Evolutionary conservation across 2,329 filamentous ascomycete genomes (phyloP).

Genomic region (Botrytis byssoidea): DNA sequence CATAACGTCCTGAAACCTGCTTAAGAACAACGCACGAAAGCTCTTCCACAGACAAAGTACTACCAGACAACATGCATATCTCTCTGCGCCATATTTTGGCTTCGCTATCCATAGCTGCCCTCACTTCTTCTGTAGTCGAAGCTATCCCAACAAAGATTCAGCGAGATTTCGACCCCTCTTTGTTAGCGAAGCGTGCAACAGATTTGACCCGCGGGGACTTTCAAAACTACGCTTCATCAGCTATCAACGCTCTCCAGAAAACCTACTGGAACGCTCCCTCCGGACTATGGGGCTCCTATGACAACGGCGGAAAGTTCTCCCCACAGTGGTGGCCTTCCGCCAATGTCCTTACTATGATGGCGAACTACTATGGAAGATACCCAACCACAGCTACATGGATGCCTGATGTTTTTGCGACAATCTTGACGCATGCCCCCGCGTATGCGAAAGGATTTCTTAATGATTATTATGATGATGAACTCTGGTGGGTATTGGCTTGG

Average conservation of each 20-base stretch:
- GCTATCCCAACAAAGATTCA: background rate
- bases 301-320: conserved; percentile 58
- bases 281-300: conserved; percentile 57
- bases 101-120: background rate
- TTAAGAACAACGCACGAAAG: background rate
- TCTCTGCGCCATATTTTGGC: background rate
- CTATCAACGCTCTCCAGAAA: conserved; percentile 16
- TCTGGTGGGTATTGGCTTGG: conserved; percentile 63
- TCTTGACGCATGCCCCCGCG: conserved; percentile 31
- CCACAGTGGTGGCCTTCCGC: conserved; percentile 71
- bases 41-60: background rate
- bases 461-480: conserved; percentile 58
- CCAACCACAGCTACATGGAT: conserved; percentile 21
- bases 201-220: background rate
- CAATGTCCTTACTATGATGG: conserved; percentile 63
- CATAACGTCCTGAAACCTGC: background rate
- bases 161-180: background rate
- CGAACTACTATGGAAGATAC: conserved; percentile 47
- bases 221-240: conserved; percentile 17
- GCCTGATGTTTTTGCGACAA: conserved; percentile 21
- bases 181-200: background rate
- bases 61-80: conserved; percentile 7
- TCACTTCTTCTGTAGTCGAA: background rate
- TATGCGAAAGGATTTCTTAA: conserved; percentile 43
- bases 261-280: conserved; percentile 51